A percentile compares a stretch with the other conserved stretches of the same genome.
Evolutionary conservation across 1,284 basidiomycete species (phyloP).

Genomic region (Erythrobasidium hasegawianum): DNA sequence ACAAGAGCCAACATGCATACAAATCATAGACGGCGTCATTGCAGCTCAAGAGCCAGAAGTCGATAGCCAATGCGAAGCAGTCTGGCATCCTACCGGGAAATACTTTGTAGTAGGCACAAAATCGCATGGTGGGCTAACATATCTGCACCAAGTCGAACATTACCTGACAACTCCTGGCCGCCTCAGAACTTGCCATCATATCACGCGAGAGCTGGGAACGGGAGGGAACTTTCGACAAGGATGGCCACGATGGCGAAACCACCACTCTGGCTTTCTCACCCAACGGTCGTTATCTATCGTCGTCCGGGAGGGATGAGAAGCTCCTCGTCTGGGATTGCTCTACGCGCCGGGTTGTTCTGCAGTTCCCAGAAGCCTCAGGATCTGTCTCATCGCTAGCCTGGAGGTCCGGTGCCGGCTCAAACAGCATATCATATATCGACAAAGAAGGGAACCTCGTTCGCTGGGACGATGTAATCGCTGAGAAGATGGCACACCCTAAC

Average conservation of each 20-base stretch:
- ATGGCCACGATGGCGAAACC: slow-evolving; percentile 54
- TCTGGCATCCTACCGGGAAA: slow-evolving; percentile 90
- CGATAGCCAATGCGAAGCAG: slow-evolving; percentile 56
- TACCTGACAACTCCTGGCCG: not conserved
- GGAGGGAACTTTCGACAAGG: slow-evolving; percentile 60
- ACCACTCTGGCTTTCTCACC: slow-evolving; percentile 77
- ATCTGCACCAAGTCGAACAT: too few relatives aligned
- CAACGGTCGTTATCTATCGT: slow-evolving; percentile 87
- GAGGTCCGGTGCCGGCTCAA: slow-evolving; percentile 65
- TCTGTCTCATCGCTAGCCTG: slow-evolving; percentile 56
- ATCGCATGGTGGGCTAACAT: slow-evolving; percentile 67
- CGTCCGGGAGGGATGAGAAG: slow-evolving; percentile 56
- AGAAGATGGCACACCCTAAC: slow-evolving; percentile 62
- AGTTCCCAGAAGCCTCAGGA: slow-evolving; percentile 30
- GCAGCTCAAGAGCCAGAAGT: slow-evolving; percentile 66
- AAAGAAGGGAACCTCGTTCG: slow-evolving; percentile 69
- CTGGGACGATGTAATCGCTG: slow-evolving; percentile 72
- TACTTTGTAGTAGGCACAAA: slow-evolving; percentile 79
- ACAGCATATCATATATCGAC: slow-evolving; percentile 84
- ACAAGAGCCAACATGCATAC: slow-evolving; percentile 60
- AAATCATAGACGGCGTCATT: slow-evolving; percentile 74
- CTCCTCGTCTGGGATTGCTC: slow-evolving; percentile 56
- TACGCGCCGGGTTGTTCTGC: slow-evolving; percentile 43
- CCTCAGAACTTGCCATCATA: slow-evolving; percentile 68
- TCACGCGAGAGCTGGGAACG: slow-evolving; percentile 70